Conservation (phyloP, 192 early-diverging fungal species). For the Backusella luteola region DNA sequence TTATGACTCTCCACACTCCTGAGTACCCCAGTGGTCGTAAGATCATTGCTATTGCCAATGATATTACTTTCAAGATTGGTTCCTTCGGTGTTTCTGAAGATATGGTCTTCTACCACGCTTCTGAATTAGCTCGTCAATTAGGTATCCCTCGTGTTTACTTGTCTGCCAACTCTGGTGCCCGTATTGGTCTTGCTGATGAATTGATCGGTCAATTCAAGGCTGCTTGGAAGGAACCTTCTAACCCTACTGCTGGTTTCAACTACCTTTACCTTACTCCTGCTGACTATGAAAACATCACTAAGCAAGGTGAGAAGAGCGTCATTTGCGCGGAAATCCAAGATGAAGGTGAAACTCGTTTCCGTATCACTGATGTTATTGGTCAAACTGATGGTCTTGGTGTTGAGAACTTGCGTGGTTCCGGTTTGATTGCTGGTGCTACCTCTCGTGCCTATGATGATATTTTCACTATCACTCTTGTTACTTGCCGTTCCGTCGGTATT, state of each 20-base stretch:
- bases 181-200: slow-evolving; percentile 97
- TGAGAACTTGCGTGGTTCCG: slow-evolving; percentile 95
- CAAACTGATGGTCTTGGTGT: slow-evolving; percentile 87
- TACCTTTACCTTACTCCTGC: slow-evolving; percentile 87
- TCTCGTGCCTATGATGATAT: slow-evolving; percentile 96
- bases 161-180: slow-evolving; percentile 97
- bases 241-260: slow-evolving; percentile 87
- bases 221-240: slow-evolving; percentile 78
- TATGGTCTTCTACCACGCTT: slow-evolving; percentile 87
- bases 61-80: slow-evolving; percentile 96
- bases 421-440: slow-evolving; percentile 97
- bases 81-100: slow-evolving; percentile 97
- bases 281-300: slow-evolving; percentile 62
- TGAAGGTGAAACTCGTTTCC: slow-evolving; percentile 75
- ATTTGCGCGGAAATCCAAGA: slow-evolving; percentile 70
- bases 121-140: slow-evolving; percentile 79
- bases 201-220: slow-evolving; percentile 82
- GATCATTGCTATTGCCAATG: slow-evolving; percentile 96
- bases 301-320: slow-evolving; percentile 67
- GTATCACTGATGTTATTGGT: slow-evolving; percentile 88
- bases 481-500: slow-evolving; percentile 98
- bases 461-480: slow-evolving; percentile 95
- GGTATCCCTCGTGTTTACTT: slow-evolving; percentile 94
- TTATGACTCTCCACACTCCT: slow-evolving; percentile 85
- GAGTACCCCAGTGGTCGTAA: slow-evolving; percentile 86